A percentile compares a stretch with the other conserved stretches of the same genome.
phyloP scores from a whole-genome alignment of 169 alveolate species.

The Cyclospora cayetanensis region DNA sequence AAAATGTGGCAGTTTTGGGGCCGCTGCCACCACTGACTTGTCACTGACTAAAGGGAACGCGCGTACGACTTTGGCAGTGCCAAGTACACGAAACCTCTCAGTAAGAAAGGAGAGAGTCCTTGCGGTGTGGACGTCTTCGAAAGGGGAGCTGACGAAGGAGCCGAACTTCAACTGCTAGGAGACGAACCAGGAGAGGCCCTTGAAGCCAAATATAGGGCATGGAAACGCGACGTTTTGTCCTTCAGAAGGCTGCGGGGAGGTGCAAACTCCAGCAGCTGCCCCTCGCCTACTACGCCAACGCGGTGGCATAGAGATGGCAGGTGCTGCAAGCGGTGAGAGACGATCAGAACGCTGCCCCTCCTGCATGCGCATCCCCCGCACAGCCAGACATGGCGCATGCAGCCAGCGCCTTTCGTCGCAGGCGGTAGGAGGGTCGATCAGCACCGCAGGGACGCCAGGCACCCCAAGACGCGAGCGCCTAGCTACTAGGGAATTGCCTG shows the following conservation, averaged over 20 bases:
- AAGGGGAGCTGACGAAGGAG: no score
- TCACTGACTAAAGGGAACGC: no score
- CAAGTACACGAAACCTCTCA: no score
- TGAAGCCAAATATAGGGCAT: not conserved
- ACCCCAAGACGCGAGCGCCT: not conserved
- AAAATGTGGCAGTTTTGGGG: no score
- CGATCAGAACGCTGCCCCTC: not conserved
- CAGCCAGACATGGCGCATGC: not conserved
- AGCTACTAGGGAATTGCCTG: no score
- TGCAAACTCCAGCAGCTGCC: not conserved
- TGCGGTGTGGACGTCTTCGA: no score
- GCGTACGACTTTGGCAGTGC: no score
- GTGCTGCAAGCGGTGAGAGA: slow-evolving; percentile 11
- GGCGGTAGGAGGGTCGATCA: not conserved
- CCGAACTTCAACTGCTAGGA: no score
- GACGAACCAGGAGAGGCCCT: no score
- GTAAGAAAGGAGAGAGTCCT: no score
- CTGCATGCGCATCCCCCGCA: not conserved
- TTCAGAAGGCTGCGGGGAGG: not conserved
- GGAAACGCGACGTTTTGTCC: not conserved
- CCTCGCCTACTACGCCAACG: not conserved
- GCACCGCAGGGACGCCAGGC: no score
- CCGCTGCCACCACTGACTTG: no score
- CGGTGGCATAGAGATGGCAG: slow-evolving; percentile 31
- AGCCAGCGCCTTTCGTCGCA: not conserved